These are phyloP conservation scores for Trichocomaceae sp. DNA, from an alignment of 2,329 filamentous ascomycete genomes.

Conservation along the genomic window DNA sequence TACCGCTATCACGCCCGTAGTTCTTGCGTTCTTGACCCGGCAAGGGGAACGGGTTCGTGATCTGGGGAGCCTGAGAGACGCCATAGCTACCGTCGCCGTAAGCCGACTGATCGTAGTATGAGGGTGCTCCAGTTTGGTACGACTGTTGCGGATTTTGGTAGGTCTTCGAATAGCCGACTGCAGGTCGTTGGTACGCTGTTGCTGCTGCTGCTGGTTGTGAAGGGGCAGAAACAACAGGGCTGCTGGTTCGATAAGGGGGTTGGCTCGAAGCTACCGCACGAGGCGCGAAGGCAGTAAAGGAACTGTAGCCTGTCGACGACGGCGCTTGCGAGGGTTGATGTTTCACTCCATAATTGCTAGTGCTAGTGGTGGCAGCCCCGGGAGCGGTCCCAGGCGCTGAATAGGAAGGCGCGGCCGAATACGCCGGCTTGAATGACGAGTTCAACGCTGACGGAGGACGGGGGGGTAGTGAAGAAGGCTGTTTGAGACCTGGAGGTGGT, in stretches of 20 bases:
- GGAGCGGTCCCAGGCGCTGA: slow-evolving; percentile 17
- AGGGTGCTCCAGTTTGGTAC: slow-evolving; percentile 30
- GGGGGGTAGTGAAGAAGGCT: slow-evolving; percentile 62
- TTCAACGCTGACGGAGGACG: slow-evolving; percentile 60
- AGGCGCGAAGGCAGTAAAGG: slow-evolving; percentile 54
- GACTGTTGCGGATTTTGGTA: slow-evolving; percentile 36
- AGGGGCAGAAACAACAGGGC: slow-evolving; percentile 31
- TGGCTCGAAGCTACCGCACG: slow-evolving; percentile 48
- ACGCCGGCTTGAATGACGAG: slow-evolving; percentile 47
- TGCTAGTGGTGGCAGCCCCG: slow-evolving; percentile 17
- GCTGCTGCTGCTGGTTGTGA: slow-evolving; percentile 24
- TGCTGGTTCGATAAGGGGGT: slow-evolving; percentile 34
- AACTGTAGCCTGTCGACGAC: slow-evolving; percentile 28
- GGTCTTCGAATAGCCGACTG: slow-evolving; percentile 29
- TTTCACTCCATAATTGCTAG: slow-evolving; percentile 28
- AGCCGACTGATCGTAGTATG: slow-evolving; percentile 42
- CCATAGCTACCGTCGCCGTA: slow-evolving; percentile 43
- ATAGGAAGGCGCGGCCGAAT: slow-evolving; percentile 38
- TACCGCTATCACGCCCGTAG: slow-evolving; percentile 34
- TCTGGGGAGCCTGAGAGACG: slow-evolving; percentile 57
- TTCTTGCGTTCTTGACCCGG: slow-evolving; percentile 44
- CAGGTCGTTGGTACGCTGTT: slow-evolving; percentile 22
- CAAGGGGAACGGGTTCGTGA: slow-evolving; percentile 72
- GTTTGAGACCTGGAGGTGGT: slow-evolving; percentile 68
- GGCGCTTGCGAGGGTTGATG: slow-evolving; percentile 7